phyloP scores from a whole-genome alignment of 2,329 filamentous ascomycete species.

The Aspergillus fumigatiaffinis region DNA sequence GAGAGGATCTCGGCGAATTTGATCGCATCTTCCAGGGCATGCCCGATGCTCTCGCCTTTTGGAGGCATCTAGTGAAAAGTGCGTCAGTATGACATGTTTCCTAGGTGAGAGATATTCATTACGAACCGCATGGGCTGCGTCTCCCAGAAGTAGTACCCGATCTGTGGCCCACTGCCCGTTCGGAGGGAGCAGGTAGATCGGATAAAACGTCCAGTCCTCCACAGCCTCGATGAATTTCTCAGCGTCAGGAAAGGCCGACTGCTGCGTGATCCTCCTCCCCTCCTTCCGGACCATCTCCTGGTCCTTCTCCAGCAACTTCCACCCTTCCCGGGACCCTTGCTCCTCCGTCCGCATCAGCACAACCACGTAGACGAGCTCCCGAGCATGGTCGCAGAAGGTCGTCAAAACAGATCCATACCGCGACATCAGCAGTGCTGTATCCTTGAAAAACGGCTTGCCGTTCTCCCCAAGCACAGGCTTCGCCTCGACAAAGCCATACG shows the following conservation, averaged over 20 bases:
- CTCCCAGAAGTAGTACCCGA: background rate
- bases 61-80: background rate
- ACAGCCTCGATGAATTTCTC: background rate
- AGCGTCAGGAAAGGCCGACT: background rate
- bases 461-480: background rate
- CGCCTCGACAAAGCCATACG: background rate
- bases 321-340: slow-evolving; percentile 7
- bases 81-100: background rate
- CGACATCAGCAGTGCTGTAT: background rate
- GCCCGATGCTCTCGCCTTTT: background rate
- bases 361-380: slow-evolving; percentile 7
- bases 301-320: slow-evolving; percentile 7
- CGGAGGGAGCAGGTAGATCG: background rate
- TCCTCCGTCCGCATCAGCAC: slow-evolving; percentile 8
- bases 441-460: background rate
- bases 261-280: background rate
- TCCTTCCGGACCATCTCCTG: slow-evolving; percentile 7
- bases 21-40: background rate
- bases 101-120: background rate
- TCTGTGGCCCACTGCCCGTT: background rate
- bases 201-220: background rate
- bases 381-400: slow-evolving; percentile 7
- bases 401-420: background rate
- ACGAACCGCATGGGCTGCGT: background rate
- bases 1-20: background rate